Conservation (phyloP, 352 stramenopile species). For the Phytophthora lateralis region DNA sequence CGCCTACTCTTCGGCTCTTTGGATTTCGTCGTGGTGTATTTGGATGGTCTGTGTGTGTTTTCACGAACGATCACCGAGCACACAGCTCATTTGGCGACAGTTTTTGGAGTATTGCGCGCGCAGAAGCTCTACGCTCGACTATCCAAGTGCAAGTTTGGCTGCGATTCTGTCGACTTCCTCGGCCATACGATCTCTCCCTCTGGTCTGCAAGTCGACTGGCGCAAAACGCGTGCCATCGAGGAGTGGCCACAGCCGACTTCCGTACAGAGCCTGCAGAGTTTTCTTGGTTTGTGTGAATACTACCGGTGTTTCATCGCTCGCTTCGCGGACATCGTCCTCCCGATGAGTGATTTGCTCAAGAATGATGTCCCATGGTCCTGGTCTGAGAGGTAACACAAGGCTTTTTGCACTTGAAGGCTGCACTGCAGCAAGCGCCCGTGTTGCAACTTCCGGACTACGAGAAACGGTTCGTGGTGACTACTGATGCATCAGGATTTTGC, state of each 20-base stretch:
- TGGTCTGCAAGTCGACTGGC: conserved; percentile 22
- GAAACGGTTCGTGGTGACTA: conserved; percentile 37
- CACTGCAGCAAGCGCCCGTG: conserved; percentile 29
- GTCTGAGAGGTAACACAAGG: background rate
- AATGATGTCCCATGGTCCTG: conserved; percentile 10
- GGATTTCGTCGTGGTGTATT: conserved; percentile 35
- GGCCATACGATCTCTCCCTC: conserved; percentile 23
- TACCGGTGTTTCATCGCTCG: conserved; percentile 24
- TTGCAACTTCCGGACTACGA: conserved; percentile 30
- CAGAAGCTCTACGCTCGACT: no score
- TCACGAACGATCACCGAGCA: no score
- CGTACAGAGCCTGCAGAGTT: conserved; percentile 25
- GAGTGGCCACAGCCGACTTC: conserved; percentile 4
- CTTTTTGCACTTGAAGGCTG: conserved; percentile 6
- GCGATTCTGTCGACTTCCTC: conserved; percentile 21
- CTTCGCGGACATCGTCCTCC: conserved; percentile 16
- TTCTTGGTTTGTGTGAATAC: conserved; percentile 27
- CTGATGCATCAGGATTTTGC: conserved; percentile 19
- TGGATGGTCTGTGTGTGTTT: conserved; percentile 44
- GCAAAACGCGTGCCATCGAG: conserved; percentile 33
- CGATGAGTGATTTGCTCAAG: conserved; percentile 3
- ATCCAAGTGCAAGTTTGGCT: conserved; percentile 30
- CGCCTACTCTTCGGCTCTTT: background rate
- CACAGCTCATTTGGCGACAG: no score
- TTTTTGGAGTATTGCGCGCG: no score